phyloP scores from a whole-genome alignment of 2,329 filamentous ascomycete species.

The Xylaria sp. region DNA sequence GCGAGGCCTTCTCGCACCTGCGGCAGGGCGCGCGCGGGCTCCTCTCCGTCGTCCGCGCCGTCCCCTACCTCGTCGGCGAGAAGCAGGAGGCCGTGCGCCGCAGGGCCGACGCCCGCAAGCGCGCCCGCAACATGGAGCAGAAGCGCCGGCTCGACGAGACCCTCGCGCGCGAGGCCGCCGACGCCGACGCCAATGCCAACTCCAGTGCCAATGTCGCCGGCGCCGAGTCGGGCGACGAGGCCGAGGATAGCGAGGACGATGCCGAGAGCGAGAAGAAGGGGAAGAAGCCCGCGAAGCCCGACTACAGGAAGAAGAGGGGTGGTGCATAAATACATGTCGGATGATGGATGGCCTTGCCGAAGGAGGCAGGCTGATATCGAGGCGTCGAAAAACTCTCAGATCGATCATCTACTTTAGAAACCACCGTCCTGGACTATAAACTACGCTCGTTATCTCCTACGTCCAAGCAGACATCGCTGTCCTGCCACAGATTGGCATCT shows the following conservation, averaged over 20 bases:
- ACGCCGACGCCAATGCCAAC: neutral
- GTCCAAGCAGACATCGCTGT: neutral
- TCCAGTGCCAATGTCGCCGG: conserved; percentile 1
- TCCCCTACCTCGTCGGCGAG: conserved; percentile 43
- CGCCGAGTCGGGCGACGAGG: conserved; percentile 2
- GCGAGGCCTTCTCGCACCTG: conserved; percentile 43
- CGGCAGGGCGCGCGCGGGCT: conserved; percentile 37
- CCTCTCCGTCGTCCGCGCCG: conserved; percentile 36
- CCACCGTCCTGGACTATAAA: neutral
- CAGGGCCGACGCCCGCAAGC: conserved; percentile 36
- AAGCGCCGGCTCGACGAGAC: conserved; percentile 41
- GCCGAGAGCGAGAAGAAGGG: conserved; percentile 6
- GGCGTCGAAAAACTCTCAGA: neutral
- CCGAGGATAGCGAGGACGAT: conserved; percentile 3
- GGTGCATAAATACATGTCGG: neutral
- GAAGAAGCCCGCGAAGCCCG: neutral
- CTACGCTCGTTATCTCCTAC: neutral
- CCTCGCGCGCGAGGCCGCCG: conserved; percentile 12
- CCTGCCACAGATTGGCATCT: neutral
- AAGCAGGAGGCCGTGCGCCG: conserved; percentile 38
- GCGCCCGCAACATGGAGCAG: conserved; percentile 38
- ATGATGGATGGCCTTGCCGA: neutral
- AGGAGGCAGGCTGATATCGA: neutral
- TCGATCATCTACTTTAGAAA: neutral
- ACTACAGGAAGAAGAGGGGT: neutral